Base-by-base conservation (phyloP, 352 stramenopile species). In the Pythium brassicae region DNA sequence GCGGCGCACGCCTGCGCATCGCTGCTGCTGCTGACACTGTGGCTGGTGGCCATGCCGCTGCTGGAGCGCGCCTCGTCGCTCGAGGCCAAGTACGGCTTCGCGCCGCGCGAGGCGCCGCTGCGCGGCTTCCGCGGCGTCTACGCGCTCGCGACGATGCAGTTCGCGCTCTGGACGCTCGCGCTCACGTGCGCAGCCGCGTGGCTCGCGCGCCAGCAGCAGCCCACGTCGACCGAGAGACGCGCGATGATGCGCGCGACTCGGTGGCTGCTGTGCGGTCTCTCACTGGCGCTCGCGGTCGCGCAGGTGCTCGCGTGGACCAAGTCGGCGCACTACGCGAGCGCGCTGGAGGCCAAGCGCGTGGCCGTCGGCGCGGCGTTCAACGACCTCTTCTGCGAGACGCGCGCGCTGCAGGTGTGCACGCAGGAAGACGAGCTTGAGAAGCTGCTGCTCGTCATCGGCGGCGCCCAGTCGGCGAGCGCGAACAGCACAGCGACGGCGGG, bases 311-410 rank as follows among this genome's bases (percentile, higher is more conserved):
- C 53, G 53, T 51, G 42, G 53, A 46, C 29, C 43, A 65, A 37
- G 47, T 65, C 39, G 52, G 61, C 40, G 23, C 59, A 39, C 53
- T 46, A 62, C 23, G 34, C 26, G 15, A 34, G 49, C 22, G 26
- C 40, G 17, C 35, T 65, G 19, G 32, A 27, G 10, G 19, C 11
- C 8, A 42, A 15, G 17, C 50, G 53, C 22, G 32, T 9, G 10
- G 59, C 46, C 17, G 34, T 65, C 34, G 39, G 54, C 11, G 32
- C 47, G 19, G 29, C 32, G 25, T 65, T 65, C 59, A 65, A 62
- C 53, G 39, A 37, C 3, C 44, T 61, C 53, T 65, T 57, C 40
- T 65, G 59, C 48, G 59, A 65, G 29, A 52, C 57, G 26, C 53
- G 48, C 47, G 59, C 54, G 20, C 57, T 59, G 8, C 52, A 65